phyloP scores from a whole-genome alignment of 208 protist species.

The Trypanosoma mega region DNA sequence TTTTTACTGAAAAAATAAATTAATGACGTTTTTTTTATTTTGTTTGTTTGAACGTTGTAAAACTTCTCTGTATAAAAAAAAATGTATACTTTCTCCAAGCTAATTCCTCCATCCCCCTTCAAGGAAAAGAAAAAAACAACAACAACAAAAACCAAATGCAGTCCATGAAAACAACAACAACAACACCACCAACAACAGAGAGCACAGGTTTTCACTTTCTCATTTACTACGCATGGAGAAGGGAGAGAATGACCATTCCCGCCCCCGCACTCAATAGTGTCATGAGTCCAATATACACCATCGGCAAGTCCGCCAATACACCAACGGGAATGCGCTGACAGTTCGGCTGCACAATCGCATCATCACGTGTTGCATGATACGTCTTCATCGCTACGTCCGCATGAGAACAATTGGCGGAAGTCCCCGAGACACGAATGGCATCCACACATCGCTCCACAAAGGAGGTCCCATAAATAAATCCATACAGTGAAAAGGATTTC shows the following conservation, averaged over 20 bases:
- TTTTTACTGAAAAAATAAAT: no score
- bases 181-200: slow-evolving; percentile 18
- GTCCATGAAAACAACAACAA: slow-evolving; percentile 18
- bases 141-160: neutral
- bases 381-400: neutral
- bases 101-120: no score
- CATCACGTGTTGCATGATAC: neutral
- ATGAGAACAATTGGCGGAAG: neutral
- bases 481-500: slow-evolving; percentile 33
- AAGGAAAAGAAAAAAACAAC: neutral
- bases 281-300: slow-evolving; percentile 59
- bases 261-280: slow-evolving; percentile 50
- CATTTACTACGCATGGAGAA: no score
- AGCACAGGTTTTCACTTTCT: no score
- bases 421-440: slow-evolving; percentile 26
- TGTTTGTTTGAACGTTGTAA: no score
- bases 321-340: slow-evolving; percentile 63
- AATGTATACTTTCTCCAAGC: no score
- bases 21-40: no score
- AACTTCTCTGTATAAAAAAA: no score
- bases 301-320: slow-evolving; percentile 45
- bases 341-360: slow-evolving; percentile 4
- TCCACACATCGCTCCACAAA: slow-evolving; percentile 57
- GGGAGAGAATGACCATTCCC: slow-evolving; percentile 34
- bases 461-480: slow-evolving; percentile 40